Conservation (phyloP, 2,329 filamentous ascomycete species). For the Talaromyces atroroseus region DNA sequence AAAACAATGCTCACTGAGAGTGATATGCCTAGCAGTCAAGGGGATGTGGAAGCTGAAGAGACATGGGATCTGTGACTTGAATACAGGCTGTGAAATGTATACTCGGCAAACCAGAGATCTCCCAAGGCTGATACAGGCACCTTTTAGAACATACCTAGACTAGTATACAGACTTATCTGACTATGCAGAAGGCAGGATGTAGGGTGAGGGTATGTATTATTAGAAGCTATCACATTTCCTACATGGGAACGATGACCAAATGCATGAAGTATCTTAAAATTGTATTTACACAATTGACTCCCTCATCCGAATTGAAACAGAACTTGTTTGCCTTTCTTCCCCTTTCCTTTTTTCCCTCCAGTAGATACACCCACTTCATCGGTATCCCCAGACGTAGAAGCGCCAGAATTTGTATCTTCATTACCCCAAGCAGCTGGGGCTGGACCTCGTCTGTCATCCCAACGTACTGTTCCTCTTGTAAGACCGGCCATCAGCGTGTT, state of each 20-base stretch:
- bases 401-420: slow-evolving; percentile 11
- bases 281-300: background rate
- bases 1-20: background rate
- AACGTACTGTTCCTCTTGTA: slow-evolving; percentile 43
- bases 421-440: slow-evolving; percentile 35
- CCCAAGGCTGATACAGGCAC: background rate
- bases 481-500: slow-evolving; percentile 49
- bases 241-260: background rate
- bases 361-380: slow-evolving; percentile 9
- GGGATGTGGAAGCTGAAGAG: background rate
- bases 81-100: background rate
- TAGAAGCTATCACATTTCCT: background rate
- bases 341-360: slow-evolving; percentile 29
- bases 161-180: no score
- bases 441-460: slow-evolving; percentile 35
- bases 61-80: background rate
- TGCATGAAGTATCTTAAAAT: background rate
- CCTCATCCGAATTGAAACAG: slow-evolving; percentile 35
- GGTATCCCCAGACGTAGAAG: slow-evolving; percentile 8
- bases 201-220: background rate
- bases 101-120: background rate
- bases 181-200: background rate
- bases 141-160: no score
- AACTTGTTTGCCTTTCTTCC: slow-evolving; percentile 34
- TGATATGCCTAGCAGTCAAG: background rate